Evolutionary conservation across 345 rosid genomes (phyloP).

Genomic region (Eucalyptus tenuipes): DNA sequence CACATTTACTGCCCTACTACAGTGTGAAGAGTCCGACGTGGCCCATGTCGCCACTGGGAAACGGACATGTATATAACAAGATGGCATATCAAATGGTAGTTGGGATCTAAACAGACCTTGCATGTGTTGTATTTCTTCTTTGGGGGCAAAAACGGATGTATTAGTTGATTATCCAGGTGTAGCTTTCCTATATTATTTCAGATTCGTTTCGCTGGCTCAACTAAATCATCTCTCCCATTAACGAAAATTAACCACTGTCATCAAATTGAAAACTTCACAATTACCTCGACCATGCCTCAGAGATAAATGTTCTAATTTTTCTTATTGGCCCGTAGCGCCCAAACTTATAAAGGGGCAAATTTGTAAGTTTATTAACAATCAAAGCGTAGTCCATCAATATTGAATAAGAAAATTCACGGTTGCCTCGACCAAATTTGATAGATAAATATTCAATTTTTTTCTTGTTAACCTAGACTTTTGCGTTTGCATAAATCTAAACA

Average conservation of each 20-base stretch:
- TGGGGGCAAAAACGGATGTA: not conserved
- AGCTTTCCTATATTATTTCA: not conserved
- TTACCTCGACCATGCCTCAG: not conserved
- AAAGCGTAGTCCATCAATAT: not conserved
- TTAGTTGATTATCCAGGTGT: not conserved
- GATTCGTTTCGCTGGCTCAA: not conserved
- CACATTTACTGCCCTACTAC: not conserved
- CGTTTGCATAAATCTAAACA: not conserved
- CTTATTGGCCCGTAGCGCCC: not conserved
- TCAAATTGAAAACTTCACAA: not conserved
- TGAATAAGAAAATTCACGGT: not conserved
- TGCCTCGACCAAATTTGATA: not conserved
- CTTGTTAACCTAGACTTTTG: not conserved
- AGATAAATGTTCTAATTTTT: not conserved
- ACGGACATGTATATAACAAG: not conserved
- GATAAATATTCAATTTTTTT: not conserved
- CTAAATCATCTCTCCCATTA: not conserved
- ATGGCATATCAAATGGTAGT: not conserved
- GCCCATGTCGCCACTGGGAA: not conserved
- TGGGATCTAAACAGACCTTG: not conserved
- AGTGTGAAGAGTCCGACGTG: not conserved
- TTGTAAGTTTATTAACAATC: not conserved
- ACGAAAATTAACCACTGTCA: not conserved
- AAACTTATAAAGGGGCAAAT: not conserved
- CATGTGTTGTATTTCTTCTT: not conserved